Percentiles rank a stretch among this genome's conserved stretches.
Evolutionary conservation across 139 green algal species (phyloP).

Genomic region (Trebouxia sp.): DNA sequence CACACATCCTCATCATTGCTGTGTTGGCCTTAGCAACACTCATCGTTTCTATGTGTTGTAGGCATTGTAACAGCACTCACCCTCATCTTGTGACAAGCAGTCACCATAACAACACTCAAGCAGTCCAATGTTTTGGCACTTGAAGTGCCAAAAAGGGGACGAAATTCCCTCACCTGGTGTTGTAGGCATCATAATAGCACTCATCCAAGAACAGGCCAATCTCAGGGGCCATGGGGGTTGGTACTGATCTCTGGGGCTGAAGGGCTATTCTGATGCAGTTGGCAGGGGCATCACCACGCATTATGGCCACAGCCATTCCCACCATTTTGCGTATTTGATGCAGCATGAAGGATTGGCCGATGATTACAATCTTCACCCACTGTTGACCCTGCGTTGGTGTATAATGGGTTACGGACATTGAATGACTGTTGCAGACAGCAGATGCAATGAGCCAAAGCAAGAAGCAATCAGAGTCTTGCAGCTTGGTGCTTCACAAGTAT

Average conservation of each 20-base stretch:
- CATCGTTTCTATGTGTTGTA: neutral
- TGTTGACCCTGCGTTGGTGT: conserved; percentile 46
- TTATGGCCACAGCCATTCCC: conserved; percentile 72
- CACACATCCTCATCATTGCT: neutral
- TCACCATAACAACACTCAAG: neutral
- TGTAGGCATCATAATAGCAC: conserved; percentile 72
- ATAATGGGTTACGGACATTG: too few relatives aligned
- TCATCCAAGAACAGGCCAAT: conserved; percentile 86
- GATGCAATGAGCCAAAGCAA: too few relatives aligned
- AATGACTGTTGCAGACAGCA: too few relatives aligned
- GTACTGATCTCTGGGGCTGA: conserved; percentile 35
- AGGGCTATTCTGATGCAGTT: conserved; percentile 57
- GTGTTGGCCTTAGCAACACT: neutral
- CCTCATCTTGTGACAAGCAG: neutral
- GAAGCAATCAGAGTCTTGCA: too few relatives aligned
- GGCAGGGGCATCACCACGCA: conserved; percentile 50
- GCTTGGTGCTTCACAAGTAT: too few relatives aligned
- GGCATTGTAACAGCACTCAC: neutral
- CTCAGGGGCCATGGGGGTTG: conserved; percentile 83
- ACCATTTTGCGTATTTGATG: conserved; percentile 96
- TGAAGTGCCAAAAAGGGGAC: neutral
- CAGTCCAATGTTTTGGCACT: neutral
- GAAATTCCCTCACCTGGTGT: conserved; percentile 43
- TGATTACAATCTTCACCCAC: conserved; percentile 71
- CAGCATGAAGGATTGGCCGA: conserved; percentile 93